These are phyloP conservation scores for Aureobasidium sp. DNA, from an alignment of 2,329 filamentous ascomycete genomes.

Conservation along the genomic window DNA sequence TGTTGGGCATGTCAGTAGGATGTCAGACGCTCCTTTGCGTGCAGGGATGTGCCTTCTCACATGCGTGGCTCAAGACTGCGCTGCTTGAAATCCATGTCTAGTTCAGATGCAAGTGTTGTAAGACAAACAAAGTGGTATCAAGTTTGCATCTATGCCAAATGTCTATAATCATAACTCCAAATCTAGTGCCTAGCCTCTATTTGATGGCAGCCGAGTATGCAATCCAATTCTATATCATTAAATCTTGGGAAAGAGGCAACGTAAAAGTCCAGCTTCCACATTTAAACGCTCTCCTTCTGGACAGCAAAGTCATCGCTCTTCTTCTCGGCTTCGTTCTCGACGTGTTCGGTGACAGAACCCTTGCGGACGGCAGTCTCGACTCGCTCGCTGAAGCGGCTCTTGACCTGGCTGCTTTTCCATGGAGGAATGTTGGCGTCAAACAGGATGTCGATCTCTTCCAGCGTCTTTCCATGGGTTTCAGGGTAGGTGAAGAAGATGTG, in stretches of 20 bases:
- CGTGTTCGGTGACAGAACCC: background rate
- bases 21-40: background rate
- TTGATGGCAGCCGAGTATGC: background rate
- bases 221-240: background rate
- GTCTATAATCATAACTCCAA: background rate
- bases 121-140: background rate
- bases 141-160: background rate
- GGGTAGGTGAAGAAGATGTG: conserved; percentile 39
- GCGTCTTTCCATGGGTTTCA: conserved; percentile 24
- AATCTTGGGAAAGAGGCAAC: background rate
- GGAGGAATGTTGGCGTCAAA: conserved; percentile 25
- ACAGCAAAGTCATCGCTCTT: background rate
- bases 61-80: too few species aligned
- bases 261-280: background rate
- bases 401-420: conserved; percentile 22
- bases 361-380: conserved; percentile 5
- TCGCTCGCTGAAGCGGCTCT: conserved; percentile 14
- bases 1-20: too few species aligned
- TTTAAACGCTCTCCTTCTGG: background rate
- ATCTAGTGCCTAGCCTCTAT: background rate
- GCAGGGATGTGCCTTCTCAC: too few species aligned
- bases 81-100: too few species aligned
- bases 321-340: conserved; percentile 11
- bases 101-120: background rate
- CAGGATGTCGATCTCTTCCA: conserved; percentile 32